These are phyloP conservation scores for Salix purpurea DNA, from an alignment of 345 rosid species.

Conservation along the genomic window DNA sequence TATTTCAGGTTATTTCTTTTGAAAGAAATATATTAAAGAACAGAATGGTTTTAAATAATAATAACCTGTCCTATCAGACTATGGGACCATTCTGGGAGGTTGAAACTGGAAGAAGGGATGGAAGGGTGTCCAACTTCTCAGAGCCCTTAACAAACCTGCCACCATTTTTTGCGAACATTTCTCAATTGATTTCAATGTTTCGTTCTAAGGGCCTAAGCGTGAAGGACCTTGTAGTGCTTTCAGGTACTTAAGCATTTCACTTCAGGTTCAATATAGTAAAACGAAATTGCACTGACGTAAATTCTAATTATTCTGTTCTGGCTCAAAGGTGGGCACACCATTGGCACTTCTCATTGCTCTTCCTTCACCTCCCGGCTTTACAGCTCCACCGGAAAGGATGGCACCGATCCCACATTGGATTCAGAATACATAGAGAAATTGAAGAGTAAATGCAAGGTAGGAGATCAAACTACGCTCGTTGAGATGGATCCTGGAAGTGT, in stretches of 20 bases:
- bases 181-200: slow-evolving; percentile 31
- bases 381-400: slow-evolving; percentile 67
- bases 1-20: neutral
- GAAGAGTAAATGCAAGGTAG: slow-evolving; percentile 39
- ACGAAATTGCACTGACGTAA: neutral
- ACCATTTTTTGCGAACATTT: slow-evolving; percentile 37
- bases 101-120: slow-evolving; percentile 73
- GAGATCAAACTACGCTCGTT: slow-evolving; percentile 41
- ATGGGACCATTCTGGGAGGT: slow-evolving; percentile 42
- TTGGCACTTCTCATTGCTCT: slow-evolving; percentile 64
- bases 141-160: slow-evolving; percentile 33
- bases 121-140: slow-evolving; percentile 32
- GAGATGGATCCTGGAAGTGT: slow-evolving; percentile 77
- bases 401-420: slow-evolving; percentile 49
- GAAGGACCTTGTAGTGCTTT: slow-evolving; percentile 54
- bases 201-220: slow-evolving; percentile 34
- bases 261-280: neutral
- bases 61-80: slow-evolving; percentile 17
- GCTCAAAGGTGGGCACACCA: slow-evolving; percentile 53
- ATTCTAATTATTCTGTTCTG: neutral
- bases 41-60: neutral
- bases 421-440: slow-evolving; percentile 28
- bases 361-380: slow-evolving; percentile 43
- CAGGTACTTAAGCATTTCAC: slow-evolving; percentile 33
- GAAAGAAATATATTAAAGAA: neutral